These are phyloP conservation scores for Tagetes erecta DNA, from an alignment of 129 eudicot species.

Conservation along the genomic window DNA sequence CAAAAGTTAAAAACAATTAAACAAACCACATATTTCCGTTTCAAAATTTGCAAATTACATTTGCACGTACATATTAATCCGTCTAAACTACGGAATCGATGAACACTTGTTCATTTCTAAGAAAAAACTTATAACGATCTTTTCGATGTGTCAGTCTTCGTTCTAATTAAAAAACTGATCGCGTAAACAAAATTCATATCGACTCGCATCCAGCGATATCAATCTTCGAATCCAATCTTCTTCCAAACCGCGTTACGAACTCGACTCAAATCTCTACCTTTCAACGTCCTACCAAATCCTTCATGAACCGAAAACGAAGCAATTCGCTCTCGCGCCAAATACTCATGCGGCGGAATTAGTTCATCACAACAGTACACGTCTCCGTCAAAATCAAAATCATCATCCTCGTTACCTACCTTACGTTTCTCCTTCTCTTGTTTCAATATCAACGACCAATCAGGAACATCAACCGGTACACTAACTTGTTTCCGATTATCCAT, in stretches of 20 bases:
- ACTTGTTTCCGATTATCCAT: constrained; percentile 25
- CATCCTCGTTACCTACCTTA: constrained; percentile 37
- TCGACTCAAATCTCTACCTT: constrained; percentile 80
- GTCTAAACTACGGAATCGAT: neutral
- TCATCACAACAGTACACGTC: constrained; percentile 46
- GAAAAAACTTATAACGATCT: no score
- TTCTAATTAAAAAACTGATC: neutral
- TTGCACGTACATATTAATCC: constrained; percentile 17
- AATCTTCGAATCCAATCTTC: constrained; percentile 77
- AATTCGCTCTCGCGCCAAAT: constrained; percentile 64
- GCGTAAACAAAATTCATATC: constrained; percentile 27
- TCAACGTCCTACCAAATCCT: constrained; percentile 80
- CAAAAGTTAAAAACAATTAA: constrained; percentile 14
- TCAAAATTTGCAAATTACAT: constrained; percentile 32
- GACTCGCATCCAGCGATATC: neutral
- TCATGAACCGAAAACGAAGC: constrained; percentile 80
- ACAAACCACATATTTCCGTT: constrained; percentile 16
- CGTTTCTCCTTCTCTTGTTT: constrained; percentile 52
- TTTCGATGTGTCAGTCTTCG: no score
- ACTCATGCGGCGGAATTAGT: constrained; percentile 89
- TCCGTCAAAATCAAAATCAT: constrained; percentile 38
- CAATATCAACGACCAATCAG: constrained; percentile 74
- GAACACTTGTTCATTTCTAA: neutral
- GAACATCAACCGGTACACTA: constrained; percentile 62
- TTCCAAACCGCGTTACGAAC: constrained; percentile 83